Evolutionary conservation across 192 early-diverging fungal genomes (phyloP).

Genomic region (Pecoramyces ruminantium): DNA sequence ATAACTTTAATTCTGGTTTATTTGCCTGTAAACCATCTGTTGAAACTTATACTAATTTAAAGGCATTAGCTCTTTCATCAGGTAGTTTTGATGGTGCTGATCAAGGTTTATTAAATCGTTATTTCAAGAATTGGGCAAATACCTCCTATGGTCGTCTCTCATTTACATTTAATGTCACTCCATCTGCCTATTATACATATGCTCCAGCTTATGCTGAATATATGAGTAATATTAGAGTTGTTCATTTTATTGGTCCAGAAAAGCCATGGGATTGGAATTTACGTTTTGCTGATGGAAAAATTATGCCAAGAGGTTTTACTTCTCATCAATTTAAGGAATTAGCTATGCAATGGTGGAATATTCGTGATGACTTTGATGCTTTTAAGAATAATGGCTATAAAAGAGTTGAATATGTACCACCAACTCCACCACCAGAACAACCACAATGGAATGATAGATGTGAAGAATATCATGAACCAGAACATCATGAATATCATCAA

Average conservation of each 20-base stretch:
- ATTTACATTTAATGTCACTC: conserved; percentile 81
- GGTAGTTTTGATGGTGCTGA: conserved; percentile 52
- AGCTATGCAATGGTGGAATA: neutral
- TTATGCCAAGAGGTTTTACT: neutral
- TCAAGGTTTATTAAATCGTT: conserved; percentile 82
- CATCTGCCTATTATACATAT: conserved; percentile 59
- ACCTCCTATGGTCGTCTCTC: conserved; percentile 49
- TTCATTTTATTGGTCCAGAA: conserved; percentile 74
- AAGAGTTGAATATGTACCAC: neutral
- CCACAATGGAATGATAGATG: neutral
- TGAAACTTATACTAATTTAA: neutral
- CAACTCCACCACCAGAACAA: neutral
- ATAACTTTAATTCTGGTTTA: conserved; percentile 87
- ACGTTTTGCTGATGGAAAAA: neutral
- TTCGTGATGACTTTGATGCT: neutral
- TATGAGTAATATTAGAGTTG: conserved; percentile 48
- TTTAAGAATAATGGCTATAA: neutral
- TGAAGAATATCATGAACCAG: neutral
- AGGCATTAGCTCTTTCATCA: neutral
- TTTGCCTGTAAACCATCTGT: conserved; percentile 49
- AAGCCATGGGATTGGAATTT: conserved; percentile 69
- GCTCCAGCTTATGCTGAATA: conserved; percentile 65
- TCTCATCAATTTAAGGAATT: neutral
- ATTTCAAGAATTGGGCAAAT: conserved; percentile 60
- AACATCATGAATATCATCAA: neutral